Evolutionary conservation across 139 green algal species (phyloP), one percentile per base, ranked within the genome.

Genomic region (Coelastrella sp.): DNA sequence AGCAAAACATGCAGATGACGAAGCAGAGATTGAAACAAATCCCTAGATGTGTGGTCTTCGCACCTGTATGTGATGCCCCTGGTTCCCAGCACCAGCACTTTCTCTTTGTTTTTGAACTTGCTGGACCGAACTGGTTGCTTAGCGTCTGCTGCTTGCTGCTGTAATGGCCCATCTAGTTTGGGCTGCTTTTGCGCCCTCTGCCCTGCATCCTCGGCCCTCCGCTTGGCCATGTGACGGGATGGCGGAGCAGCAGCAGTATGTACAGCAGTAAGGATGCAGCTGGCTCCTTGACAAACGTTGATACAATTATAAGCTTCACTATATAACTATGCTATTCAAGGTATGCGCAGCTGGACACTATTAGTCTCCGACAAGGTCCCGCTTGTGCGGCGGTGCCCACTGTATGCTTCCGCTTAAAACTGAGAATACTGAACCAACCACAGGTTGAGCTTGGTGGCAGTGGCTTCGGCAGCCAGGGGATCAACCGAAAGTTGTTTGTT

Each of bases 41-140:
- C 32, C 32, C 32, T 47, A 47, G 32, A 47, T 47, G 73, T 16
- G 14, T 78, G 17, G 61, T 19, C 10, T 19, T 16, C 92, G 58
- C 68, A 96, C 95, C 96, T 93, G 85, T 93, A 95, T 7, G 95
- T 97, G 60, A 98, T 97, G 73, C 97, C 97, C 5, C 97, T 91
- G 3, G 95, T 97, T 5, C 92, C 95, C 56, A 99, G 92, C 19
- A 99, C 73, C n/a, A 99, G 90, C 68, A 98, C 95, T 84, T 98
- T 98, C 92, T 99, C 97, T 85, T 97, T 97, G 91, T 98, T 98
- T 73, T 94, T 95, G 74, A 98, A 97, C 17, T 64, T 83, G 47
- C 11, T 20, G 5, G 11, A 7, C 11, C 22, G 11, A 64, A 54
- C n/a, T 68, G 47, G 65, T 73, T 57, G 80, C 88, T 73, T 81